Conservation (phyloP, 331 rosid species). For the Erythrophleum ivorense region DNA sequence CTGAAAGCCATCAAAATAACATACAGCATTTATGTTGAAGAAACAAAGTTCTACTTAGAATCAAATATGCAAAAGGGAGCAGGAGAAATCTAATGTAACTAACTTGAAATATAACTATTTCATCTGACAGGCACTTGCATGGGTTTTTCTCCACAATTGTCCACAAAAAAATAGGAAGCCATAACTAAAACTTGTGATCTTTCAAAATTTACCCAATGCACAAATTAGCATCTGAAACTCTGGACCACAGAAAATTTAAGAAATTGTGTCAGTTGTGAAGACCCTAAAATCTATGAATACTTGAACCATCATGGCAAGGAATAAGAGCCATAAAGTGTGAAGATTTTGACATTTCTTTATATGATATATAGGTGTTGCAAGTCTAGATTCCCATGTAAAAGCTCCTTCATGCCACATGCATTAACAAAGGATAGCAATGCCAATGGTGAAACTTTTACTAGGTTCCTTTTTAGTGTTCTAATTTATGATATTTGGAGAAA, state of each 20-base stretch:
- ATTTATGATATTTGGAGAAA: background rate
- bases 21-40: background rate
- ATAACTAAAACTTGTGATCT: background rate
- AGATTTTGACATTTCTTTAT: background rate
- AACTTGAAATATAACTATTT: background rate
- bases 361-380: conserved; percentile 13
- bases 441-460: background rate
- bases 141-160: conserved; percentile 1
- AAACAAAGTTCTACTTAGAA: background rate
- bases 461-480: background rate
- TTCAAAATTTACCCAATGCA: conserved; percentile 3
- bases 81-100: background rate
- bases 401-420: background rate
- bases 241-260: background rate
- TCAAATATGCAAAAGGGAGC: background rate
- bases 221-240: conserved; percentile 8
- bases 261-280: background rate
- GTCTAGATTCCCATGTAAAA: conserved; percentile 24
- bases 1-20: too few relatives aligned
- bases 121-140: conserved; percentile 9
- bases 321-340: background rate
- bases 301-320: conserved; percentile 22
- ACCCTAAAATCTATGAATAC: conserved; percentile 2
- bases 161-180: conserved; percentile 4
- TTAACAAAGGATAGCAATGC: conserved; percentile 6